Evolutionary conservation across 83 land plant species (phyloP).

Genomic region (Picea abies): DNA sequence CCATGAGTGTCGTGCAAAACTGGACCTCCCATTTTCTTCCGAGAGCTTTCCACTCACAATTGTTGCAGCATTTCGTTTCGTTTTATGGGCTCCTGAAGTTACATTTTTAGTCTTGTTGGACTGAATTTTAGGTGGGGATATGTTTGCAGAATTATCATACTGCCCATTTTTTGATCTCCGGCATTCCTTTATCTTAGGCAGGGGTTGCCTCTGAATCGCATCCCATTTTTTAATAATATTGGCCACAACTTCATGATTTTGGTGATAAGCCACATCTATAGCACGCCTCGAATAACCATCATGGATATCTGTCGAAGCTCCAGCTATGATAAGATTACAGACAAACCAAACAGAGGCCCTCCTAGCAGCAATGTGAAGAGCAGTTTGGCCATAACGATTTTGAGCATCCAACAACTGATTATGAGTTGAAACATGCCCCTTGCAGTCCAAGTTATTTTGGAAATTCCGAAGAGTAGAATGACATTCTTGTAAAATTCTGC

Average conservation of each 20-base stretch:
- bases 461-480: background rate
- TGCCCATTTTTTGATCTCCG: constrained; percentile 3
- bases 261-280: constrained; percentile 32
- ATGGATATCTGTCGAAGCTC: constrained; percentile 36
- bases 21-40: background rate
- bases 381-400: constrained; percentile 55
- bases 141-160: background rate
- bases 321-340: constrained; percentile 34
- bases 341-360: constrained; percentile 52
- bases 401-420: constrained; percentile 42
- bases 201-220: constrained; percentile 19
- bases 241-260: constrained; percentile 22
- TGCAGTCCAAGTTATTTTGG: no score
- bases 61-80: background rate
- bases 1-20: background rate
- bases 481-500: background rate
- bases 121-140: background rate
- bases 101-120: background rate
- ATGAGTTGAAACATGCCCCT: background rate
- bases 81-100: background rate
- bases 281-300: constrained; percentile 42
- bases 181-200: background rate
- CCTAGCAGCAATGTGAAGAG: constrained; percentile 54
- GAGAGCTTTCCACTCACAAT: background rate
- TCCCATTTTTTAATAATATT: constrained; percentile 38